Evolutionary conservation across 2,329 filamentous ascomycete species (phyloP).

Genomic region (Lasiodiplodia sp.): DNA sequence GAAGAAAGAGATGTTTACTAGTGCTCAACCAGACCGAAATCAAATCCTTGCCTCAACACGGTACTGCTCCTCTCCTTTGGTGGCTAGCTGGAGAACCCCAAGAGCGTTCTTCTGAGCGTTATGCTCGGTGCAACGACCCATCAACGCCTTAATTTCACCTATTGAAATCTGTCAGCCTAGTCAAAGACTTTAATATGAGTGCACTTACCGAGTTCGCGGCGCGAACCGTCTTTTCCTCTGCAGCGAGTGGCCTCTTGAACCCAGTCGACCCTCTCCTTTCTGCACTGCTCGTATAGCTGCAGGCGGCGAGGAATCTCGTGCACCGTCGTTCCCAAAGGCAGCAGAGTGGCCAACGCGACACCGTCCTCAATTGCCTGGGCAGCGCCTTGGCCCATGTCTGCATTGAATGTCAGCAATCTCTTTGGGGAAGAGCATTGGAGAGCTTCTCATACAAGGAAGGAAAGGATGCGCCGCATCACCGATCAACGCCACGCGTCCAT

Average conservation of each 20-base stretch:
- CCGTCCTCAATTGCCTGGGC: slow-evolving; percentile 73
- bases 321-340: slow-evolving; percentile 3
- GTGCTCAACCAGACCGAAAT: not conserved
- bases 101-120: not conserved
- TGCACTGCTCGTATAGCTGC: slow-evolving; percentile 64
- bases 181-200: not conserved
- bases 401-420: not conserved
- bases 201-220: not conserved
- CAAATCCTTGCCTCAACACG: not conserved
- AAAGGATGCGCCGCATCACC: slow-evolving; percentile 76
- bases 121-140: not conserved
- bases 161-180: not conserved
- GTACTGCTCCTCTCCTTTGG: not conserved
- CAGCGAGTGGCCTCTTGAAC: slow-evolving; percentile 66
- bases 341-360: slow-evolving; percentile 63
- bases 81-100: not conserved
- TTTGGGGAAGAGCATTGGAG: not conserved
- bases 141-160: not conserved
- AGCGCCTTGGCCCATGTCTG: slow-evolving; percentile 67
- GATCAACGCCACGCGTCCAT: slow-evolving; percentile 63
- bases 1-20: no score
- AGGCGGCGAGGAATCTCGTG: slow-evolving; percentile 54
- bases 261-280: slow-evolving; percentile 63
- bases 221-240: slow-evolving; percentile 54
- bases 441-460: slow-evolving; percentile 58